Base-by-base conservation (phyloP, 164 flowering plant genomes). In the Saururus chinensis region DNA sequence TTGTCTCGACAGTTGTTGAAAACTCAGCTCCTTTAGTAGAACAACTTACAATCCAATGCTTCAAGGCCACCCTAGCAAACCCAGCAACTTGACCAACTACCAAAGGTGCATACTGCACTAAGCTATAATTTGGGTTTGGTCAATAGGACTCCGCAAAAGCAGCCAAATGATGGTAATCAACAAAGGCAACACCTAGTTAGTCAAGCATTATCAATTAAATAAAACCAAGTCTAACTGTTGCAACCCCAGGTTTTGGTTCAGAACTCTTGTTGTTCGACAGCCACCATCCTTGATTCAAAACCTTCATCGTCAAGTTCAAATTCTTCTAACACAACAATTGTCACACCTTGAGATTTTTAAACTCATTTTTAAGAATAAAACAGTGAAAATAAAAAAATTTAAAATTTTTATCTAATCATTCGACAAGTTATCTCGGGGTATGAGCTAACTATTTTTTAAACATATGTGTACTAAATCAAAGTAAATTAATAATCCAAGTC, bases 1-100 rank as follows among this genome's bases (percentile, higher is more conserved):
- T 62, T 86, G 60, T 84, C 95, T 23, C 87, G 82, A 61, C 98
- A 88, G 59, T 67, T 86, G 60, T 74, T 84, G 63, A 69, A 78
- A 24, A 64, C 87, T 7, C 98, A 84, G 61, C 63, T 80, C 21
- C 68, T 83, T 68, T 88, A 78, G 70, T 81, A 79, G 62, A 85
- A 75, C 72, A 81, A 73, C 72, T 60, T 81, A 45, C 87, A 79
- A 61, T 78, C 81, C 64, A 82, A 70, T 72, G 57, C 75, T 17
- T 90, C 82, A 69, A 79, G 81, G 72, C 79, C 71, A 40, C 67
- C 78, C 13, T 89, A 79, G 73, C 86, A 76, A 64, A 64, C 62
- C 9, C 89, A 81, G 67, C 96, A 84, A 66, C 30, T 62, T 45
- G 49, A 61, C 19, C 62, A 60, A 51, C 42, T 61, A 17, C 64